Evolutionary conservation across 441 rosid genomes (phyloP), one percentile per base, ranked within the genome.

Genomic region (Populus hybrid): DNA sequence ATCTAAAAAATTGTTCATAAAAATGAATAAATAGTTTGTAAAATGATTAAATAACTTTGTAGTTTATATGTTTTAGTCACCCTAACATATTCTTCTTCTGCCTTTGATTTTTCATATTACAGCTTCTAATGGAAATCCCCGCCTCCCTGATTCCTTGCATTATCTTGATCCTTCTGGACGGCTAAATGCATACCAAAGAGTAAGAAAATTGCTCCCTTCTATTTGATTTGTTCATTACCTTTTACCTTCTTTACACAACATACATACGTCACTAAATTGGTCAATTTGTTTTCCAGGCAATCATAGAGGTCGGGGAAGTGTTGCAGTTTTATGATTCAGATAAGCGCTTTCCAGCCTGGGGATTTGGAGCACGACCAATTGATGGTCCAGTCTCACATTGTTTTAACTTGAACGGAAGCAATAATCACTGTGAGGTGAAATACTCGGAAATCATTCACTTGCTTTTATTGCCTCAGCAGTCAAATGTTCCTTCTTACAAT

Each of bases 61-160:
- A 50, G 5, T 50, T 50, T 16, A 50, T 14, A 50, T 50, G 19
- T 50, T 5, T 50, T 50, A 14, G 57, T 5, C 57, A 50, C 57
- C 57, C 57, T 50, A 50, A 50, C 57, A 50, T 50, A 50, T 14
- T 16, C 57, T 50, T 50, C 57, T 50, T 50, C 57, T 50, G 57
- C 57, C 7, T 50, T 50, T 77, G 73, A 70, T 75, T 73, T 76
- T 36, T 76, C 7, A 16, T 83, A 69, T 72, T 75, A 85, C 85
- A 95, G 98, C 97, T 84, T 95, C 98, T 83, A 95, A 95, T 87
- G 98, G 97, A 75, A 95, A 95, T 80, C 98, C 98, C 61, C 98
- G 98, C 34, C 93, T 91, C 59, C 92, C 97, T 61, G 98, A 93
- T 92, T 95, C 98, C 46, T 87, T 95, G 89, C 98, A 95, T 86